phyloP scores from a whole-genome alignment of 2,329 filamentous ascomycete species.

The Aspergillus terreus region DNA sequence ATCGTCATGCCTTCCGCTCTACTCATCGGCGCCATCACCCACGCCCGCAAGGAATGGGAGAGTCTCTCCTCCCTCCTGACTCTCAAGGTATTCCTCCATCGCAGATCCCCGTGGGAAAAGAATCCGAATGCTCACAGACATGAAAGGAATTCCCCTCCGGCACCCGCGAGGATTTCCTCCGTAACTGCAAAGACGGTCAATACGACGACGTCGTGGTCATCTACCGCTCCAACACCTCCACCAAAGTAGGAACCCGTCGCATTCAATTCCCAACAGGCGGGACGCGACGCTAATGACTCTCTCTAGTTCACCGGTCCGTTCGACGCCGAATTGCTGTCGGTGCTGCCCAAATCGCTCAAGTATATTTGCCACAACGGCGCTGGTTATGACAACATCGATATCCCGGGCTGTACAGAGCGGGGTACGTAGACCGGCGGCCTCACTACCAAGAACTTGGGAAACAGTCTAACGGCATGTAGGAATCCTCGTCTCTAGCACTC shows the following conservation, averaged over 20 bases:
- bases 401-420: conserved; percentile 49
- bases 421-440: conserved; percentile 18
- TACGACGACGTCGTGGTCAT: conserved; percentile 55
- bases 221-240: conserved; percentile 58
- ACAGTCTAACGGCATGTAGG: conserved; percentile 15
- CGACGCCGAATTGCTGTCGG: conserved; percentile 44
- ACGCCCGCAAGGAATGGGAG: conserved; percentile 43
- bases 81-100: conserved; percentile 33
- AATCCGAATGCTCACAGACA: not conserved
- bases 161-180: conserved; percentile 53
- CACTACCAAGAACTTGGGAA: not conserved
- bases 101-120: not conserved
- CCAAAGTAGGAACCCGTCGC: conserved; percentile 30
- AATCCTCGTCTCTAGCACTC: conserved; percentile 44
- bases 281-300: not conserved
- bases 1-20: conserved; percentile 37
- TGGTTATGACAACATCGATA: conserved; percentile 60
- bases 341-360: conserved; percentile 44
- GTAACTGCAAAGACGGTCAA: conserved; percentile 51
- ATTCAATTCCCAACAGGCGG: not conserved
- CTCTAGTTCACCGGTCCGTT: conserved; percentile 45
- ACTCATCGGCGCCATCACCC: conserved; percentile 43
- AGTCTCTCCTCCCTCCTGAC: conserved; percentile 37
- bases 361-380: conserved; percentile 55
- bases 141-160: conserved; percentile 53